Percentiles rank a stretch among this genome's conserved stretches.
These are phyloP conservation scores for Xylaria longipes DNA, from an alignment of 495 filamentous ascomycete genomes.

Conservation along the genomic window DNA sequence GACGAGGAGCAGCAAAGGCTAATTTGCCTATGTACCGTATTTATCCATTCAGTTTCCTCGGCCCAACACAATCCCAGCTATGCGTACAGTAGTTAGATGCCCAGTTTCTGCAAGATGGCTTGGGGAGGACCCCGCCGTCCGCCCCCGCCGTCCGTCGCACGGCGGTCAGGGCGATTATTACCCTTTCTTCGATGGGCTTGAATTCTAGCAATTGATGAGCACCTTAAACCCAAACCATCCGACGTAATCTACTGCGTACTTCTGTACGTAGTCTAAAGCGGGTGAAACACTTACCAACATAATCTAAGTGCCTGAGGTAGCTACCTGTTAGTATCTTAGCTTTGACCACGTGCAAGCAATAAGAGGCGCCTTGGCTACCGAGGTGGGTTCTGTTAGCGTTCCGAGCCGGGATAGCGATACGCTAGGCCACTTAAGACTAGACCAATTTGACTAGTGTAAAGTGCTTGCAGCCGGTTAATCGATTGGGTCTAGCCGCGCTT, in stretches of 20 bases:
- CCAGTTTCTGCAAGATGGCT: background rate
- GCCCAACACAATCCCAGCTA: background rate
- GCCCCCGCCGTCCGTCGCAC: background rate
- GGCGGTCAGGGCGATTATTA: background rate
- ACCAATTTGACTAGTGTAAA: background rate
- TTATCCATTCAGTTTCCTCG: constrained; percentile 3
- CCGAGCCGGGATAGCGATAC: background rate
- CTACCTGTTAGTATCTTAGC: background rate
- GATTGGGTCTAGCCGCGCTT: background rate
- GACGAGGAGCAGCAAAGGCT: background rate
- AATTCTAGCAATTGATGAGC: background rate
- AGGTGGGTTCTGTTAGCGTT: background rate
- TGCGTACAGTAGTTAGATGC: background rate
- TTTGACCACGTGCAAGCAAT: constrained; percentile 9
- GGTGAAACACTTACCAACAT: background rate
- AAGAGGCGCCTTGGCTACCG: background rate
- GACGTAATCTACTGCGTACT: background rate
- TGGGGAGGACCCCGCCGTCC: background rate
- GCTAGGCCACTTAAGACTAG: constrained; percentile 4
- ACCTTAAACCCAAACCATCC: background rate
- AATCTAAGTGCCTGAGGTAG: background rate
- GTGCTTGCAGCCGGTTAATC: constrained; percentile 23
- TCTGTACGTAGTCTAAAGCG: background rate
- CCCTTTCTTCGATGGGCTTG: background rate
- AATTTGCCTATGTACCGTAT: constrained; percentile 15